These are phyloP conservation scores for Phlebopus sp. DNA, from an alignment of 1,284 basidiomycete genomes.

Conservation along the genomic window DNA sequence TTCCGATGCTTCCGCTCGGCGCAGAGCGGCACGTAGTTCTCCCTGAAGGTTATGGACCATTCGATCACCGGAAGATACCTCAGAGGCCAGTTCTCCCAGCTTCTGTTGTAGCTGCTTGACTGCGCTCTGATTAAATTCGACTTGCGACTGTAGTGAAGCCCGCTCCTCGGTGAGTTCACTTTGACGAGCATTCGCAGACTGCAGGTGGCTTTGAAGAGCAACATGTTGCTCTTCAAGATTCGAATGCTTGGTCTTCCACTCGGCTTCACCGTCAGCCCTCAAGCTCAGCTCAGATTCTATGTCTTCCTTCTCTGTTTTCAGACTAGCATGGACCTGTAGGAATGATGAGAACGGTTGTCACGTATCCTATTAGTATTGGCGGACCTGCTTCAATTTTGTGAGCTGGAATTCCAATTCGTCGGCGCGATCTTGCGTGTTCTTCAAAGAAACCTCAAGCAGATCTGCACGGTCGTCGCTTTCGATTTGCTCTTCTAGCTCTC, in stretches of 20 bases:
- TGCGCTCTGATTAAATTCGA: constrained; percentile 43
- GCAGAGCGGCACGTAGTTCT: constrained; percentile 57
- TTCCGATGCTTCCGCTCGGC: constrained; percentile 74
- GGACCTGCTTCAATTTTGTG: constrained; percentile 71
- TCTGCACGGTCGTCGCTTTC: constrained; percentile 78
- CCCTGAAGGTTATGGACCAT: constrained; percentile 58
- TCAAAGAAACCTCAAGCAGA: constrained; percentile 63
- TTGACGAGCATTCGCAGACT: constrained; percentile 43
- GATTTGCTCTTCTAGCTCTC: constrained; percentile 75
- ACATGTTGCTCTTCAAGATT: constrained; percentile 43
- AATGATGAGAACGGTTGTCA: constrained; percentile 8
- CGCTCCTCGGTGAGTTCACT: constrained; percentile 49
- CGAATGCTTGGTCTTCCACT: constrained; percentile 46
- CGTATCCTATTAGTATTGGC: neutral
- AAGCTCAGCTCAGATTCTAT: constrained; percentile 46
- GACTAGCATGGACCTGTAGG: constrained; percentile 49
- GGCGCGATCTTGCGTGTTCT: constrained; percentile 74
- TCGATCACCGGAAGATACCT: constrained; percentile 50
- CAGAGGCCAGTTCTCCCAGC: constrained; percentile 51
- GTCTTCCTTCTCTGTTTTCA: constrained; percentile 60
- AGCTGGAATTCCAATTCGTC: constrained; percentile 79
- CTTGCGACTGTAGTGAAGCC: constrained; percentile 44
- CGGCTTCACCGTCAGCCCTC: constrained; percentile 40
- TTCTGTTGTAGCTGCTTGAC: constrained; percentile 55
- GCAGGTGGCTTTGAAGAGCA: constrained; percentile 42